Evolutionary conservation across 164 flowering plant genomes (phyloP), one percentile per base, ranked within the genome.

Genomic region (Cinnamomum chago): DNA sequence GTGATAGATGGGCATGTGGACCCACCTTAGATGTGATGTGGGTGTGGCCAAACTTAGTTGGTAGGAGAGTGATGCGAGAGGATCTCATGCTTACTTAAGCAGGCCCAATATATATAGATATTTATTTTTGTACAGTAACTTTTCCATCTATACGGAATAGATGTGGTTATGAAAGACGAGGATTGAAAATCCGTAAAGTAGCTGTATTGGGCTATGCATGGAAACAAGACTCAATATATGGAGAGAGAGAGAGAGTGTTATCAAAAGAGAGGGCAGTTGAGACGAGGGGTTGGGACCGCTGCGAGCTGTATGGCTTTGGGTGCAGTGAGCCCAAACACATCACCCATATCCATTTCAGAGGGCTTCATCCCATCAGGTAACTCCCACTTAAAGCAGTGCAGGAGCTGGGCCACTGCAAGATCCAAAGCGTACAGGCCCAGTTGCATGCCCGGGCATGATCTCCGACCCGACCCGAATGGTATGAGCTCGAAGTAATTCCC

Each of bases 401-500:
- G 83, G 5, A 93, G 81, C 71, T 89, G 85, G 18, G 88, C 92
- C 79, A 93, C 92, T 1, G 90, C 82, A 65, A 85, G 55, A 40
- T 91, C 96, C 7, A 93, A 74, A 10, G 86, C 87, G 65, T 86
- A 88, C 15, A 91, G 80, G 25, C 96, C 98, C 23, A 93, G 85
- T 70, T 87, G 91, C 98, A 91, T 90, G 0, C 96, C 96, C 1
- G 98, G 98, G 78, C 96, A 91, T 0, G 97, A 91, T 67, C 97
- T 80, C 73, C 97, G 85, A 70, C 97, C 98, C 68, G 98, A 91
- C 68, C 98, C 97, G 71, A 93, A 93, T 5, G 98, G 98, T 1
- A 93, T 79, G 79, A 91, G 86, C 86, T 93, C 93, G 66, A 91
- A 91, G 75, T 85, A 77, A 40, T 76, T 83, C 18, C 96, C 96